Percentiles rank a stretch among this genome's conserved stretches.
Conservation (phyloP, 2,329 filamentous ascomycete genomes). For the Penicillium sp. region DNA sequence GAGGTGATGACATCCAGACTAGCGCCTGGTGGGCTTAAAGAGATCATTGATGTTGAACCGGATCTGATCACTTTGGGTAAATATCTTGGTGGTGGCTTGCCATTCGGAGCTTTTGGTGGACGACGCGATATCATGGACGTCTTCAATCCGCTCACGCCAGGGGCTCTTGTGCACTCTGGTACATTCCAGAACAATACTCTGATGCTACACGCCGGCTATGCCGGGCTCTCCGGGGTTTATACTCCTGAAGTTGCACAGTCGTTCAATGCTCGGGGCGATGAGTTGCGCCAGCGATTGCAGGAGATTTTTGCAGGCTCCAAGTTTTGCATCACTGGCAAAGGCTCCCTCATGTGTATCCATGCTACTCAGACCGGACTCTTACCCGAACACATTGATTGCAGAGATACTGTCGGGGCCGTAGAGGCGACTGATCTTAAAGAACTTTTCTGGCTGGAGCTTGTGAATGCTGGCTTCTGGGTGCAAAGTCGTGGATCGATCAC, state of each 20-base stretch:
- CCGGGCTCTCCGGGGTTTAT: conserved; percentile 1
- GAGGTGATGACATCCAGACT: conserved; percentile 72
- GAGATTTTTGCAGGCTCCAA: background rate
- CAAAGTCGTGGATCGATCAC: conserved; percentile 7
- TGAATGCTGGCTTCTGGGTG: conserved; percentile 8
- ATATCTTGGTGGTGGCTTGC: conserved; percentile 66
- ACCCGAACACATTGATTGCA: conserved; percentile 2
- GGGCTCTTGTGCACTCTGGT: conserved; percentile 56
- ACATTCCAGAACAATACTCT: conserved; percentile 68
- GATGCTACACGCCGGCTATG: conserved; percentile 4
- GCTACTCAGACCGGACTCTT: background rate
- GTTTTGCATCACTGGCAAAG: background rate
- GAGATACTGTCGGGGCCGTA: background rate
- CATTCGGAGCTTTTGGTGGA: conserved; percentile 69
- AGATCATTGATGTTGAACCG: conserved; percentile 35
- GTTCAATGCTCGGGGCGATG: conserved; percentile 1
- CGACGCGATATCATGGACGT: conserved; percentile 55
- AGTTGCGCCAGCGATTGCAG: background rate
- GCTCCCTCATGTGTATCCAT: conserved; percentile 5
- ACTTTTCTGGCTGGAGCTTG: conserved; percentile 8
- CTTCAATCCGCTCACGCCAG: conserved; percentile 38
- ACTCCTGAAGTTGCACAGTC: background rate
- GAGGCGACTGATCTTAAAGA: conserved; percentile 4
- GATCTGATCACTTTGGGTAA: conserved; percentile 69
- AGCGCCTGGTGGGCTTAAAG: conserved; percentile 3